A percentile compares a stretch with the other conserved stretches of the same genome.
These are phyloP conservation scores for Xylariaceae sp. DNA, from an alignment of 2,329 filamentous ascomycete genomes.

Conservation along the genomic window DNA sequence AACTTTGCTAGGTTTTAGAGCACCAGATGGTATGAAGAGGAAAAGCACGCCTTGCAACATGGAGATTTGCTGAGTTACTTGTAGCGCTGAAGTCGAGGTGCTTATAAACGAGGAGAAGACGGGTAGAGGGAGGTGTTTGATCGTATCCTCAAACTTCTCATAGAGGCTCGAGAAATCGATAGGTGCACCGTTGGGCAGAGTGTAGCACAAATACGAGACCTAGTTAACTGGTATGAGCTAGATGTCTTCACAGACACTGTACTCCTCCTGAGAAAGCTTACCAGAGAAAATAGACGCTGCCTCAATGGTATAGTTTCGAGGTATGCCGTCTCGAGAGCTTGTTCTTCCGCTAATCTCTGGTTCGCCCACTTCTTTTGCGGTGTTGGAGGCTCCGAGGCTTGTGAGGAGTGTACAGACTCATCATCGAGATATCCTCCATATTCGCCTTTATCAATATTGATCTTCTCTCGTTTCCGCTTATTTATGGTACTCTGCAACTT, in stretches of 20 bases:
- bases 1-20: slow-evolving; percentile 51
- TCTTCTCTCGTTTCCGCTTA: slow-evolving; percentile 57
- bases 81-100: slow-evolving; percentile 48
- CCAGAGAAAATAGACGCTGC: slow-evolving; percentile 66
- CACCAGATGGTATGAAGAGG: slow-evolving; percentile 51
- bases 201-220: slow-evolving; percentile 55
- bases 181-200: slow-evolving; percentile 50
- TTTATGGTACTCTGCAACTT: slow-evolving; percentile 50
- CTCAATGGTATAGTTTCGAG: slow-evolving; percentile 66
- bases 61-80: slow-evolving; percentile 50
- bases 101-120: slow-evolving; percentile 64
- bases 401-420: slow-evolving; percentile 55
- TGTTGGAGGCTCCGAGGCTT: slow-evolving; percentile 54
- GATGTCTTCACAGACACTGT: neutral
- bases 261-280: slow-evolving; percentile 38
- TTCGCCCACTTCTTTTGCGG: slow-evolving; percentile 48
- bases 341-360: slow-evolving; percentile 31
- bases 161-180: slow-evolving; percentile 61
- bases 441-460: slow-evolving; percentile 66
- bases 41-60: slow-evolving; percentile 54
- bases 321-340: slow-evolving; percentile 48
- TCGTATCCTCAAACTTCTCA: slow-evolving; percentile 61
- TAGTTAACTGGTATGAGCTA: slow-evolving; percentile 30
- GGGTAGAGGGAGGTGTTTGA: slow-evolving; percentile 64
- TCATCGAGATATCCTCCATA: slow-evolving; percentile 68